These are phyloP conservation scores for Penicillium sp. DNA, from an alignment of 2,329 filamentous ascomycete species.

Conservation along the genomic window DNA sequence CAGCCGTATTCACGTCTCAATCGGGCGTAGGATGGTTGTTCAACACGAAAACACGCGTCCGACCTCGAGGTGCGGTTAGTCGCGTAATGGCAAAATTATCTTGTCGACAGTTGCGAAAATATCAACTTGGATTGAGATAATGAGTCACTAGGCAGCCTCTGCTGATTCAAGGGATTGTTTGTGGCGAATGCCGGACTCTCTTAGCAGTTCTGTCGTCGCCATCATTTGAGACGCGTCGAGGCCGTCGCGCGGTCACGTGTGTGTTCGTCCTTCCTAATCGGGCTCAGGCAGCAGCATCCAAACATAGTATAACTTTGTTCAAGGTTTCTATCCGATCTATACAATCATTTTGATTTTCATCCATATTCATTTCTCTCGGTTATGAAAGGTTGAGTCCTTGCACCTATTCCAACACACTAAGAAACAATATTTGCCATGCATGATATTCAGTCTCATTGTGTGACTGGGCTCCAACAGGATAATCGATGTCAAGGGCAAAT, in stretches of 20 bases:
- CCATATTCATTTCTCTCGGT: background rate
- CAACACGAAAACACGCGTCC: slow-evolving; percentile 16
- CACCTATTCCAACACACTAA: background rate
- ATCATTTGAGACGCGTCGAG: slow-evolving; percentile 30
- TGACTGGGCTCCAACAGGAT: background rate
- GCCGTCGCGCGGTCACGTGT: slow-evolving; percentile 40
- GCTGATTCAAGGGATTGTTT: slow-evolving; percentile 5
- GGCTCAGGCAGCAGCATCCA: slow-evolving; percentile 7
- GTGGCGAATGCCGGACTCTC: slow-evolving; percentile 19
- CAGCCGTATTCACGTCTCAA: background rate
- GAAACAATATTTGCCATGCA: background rate
- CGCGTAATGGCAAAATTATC: background rate
- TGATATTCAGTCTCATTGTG: background rate
- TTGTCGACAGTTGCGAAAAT: background rate
- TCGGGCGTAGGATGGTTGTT: background rate
- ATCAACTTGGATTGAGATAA: background rate
- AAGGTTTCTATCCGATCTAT: too few species aligned
- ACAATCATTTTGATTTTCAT: too few species aligned
- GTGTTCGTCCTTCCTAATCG: background rate
- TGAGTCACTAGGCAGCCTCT: slow-evolving; percentile 9
- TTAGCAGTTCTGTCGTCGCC: slow-evolving; percentile 9
- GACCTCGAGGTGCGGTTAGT: background rate
- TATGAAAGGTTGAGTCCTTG: background rate
- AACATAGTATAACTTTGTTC: background rate
- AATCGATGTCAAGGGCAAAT: background rate